Conservation (phyloP, 179 eudicot species). For the Camellia oleifera region DNA sequence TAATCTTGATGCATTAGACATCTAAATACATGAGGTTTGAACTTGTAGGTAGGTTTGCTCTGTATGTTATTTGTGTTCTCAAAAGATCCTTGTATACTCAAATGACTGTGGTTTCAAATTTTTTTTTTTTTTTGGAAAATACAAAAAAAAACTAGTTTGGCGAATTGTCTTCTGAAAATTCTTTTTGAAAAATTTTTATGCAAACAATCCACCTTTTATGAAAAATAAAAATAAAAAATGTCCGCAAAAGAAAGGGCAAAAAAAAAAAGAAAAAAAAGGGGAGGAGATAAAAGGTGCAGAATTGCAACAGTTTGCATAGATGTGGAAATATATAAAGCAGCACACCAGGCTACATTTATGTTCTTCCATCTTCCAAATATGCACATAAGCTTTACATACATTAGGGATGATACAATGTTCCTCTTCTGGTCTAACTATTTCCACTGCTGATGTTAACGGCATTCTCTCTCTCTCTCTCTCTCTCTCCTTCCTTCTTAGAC, state of each 20-base stretch:
- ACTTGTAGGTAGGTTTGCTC: too few species aligned
- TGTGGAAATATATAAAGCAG: not conserved
- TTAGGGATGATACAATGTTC: not conserved
- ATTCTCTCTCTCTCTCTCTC: not conserved
- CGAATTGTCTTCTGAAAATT: too few species aligned
- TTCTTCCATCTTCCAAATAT: constrained; percentile 1
- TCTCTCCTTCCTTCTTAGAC: not conserved
- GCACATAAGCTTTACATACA: not conserved
- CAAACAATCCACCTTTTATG: too few species aligned
- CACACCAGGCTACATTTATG: not conserved
- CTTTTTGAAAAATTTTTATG: too few species aligned
- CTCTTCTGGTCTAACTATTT: not conserved
- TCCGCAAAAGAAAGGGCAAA: not conserved
- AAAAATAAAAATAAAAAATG: too few species aligned
- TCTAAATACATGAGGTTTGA: too few species aligned
- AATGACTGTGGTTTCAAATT: too few species aligned
- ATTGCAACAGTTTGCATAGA: not conserved
- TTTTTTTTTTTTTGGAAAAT: too few species aligned
- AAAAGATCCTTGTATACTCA: too few species aligned
- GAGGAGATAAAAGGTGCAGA: not conserved
- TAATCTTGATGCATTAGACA: too few species aligned
- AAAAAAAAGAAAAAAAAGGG: not conserved
- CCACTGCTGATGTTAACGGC: not conserved
- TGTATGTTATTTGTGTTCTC: too few species aligned
- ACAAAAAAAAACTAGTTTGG: too few species aligned